Conservation (phyloP, 441 rosid species). For the Biscutella auriculata region DNA sequence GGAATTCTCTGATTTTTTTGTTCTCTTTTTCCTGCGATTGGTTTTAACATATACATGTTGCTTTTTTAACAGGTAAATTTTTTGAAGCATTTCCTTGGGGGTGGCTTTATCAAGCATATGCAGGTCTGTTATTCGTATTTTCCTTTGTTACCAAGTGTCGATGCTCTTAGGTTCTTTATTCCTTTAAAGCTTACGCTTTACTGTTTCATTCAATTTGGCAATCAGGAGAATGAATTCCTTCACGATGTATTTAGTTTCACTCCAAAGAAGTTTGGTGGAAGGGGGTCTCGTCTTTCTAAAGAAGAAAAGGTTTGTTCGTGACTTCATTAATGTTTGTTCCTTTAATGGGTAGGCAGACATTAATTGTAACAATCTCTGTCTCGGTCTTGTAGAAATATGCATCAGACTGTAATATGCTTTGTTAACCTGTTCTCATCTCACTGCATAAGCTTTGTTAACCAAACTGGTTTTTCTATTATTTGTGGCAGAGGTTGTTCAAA, state of each 20-base stretch:
- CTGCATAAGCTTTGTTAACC: background rate
- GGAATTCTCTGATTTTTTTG: background rate
- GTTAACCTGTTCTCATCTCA: background rate
- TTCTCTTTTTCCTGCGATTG: background rate
- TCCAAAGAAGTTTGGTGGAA: constrained; percentile 41
- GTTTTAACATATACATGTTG: background rate
- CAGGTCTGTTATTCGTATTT: constrained; percentile 44
- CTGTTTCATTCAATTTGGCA: constrained; percentile 1
- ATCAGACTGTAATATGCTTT: background rate
- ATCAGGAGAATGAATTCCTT: constrained; percentile 83
- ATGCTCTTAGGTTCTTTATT: background rate
- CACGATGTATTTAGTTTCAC: constrained; percentile 62
- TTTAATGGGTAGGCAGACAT: background rate
- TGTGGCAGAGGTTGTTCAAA: constrained; percentile 42
- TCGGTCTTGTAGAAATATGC: background rate
- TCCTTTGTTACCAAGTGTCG: background rate
- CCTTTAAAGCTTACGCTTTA: background rate
- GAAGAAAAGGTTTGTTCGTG: constrained; percentile 52
- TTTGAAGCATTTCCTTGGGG: constrained; percentile 76
- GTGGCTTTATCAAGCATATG: constrained; percentile 94
- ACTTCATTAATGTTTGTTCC: background rate
- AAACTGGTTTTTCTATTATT: background rate
- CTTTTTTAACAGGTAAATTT: constrained; percentile 51
- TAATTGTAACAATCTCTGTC: too few species aligned
- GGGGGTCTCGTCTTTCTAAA: constrained; percentile 30